phyloP scores from a whole-genome alignment of 2,329 filamentous ascomycete species.

The Aspergillus hiratsukae region DNA sequence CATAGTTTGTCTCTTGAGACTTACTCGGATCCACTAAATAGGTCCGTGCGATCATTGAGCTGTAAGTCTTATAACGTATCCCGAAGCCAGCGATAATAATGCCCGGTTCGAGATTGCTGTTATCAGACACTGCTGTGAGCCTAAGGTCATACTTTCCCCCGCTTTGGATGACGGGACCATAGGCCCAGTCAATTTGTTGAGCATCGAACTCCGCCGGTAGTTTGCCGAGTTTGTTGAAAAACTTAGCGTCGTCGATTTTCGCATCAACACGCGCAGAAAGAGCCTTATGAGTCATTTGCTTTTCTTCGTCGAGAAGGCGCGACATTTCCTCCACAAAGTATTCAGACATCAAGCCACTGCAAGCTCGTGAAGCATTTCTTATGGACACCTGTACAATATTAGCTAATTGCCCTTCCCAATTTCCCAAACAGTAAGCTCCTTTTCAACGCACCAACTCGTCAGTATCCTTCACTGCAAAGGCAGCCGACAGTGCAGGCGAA shows the following conservation, averaged over 20 bases:
- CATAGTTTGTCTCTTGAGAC: constrained; percentile 90
- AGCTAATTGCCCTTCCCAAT: constrained; percentile 2
- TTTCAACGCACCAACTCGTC: constrained; percentile 64
- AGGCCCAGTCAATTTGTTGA: constrained; percentile 86
- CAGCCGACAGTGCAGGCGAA: constrained; percentile 68
- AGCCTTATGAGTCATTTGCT: constrained; percentile 87
- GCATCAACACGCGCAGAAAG: constrained; percentile 82
- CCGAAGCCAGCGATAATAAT: constrained; percentile 92
- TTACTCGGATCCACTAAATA: constrained; percentile 98
- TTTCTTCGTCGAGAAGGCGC: constrained; percentile 88
- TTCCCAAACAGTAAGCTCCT: not conserved
- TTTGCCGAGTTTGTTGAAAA: constrained; percentile 80
- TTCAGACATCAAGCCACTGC: constrained; percentile 88
- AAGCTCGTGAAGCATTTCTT: constrained; percentile 89
- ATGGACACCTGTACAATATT: constrained; percentile 63
- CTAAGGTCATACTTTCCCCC: constrained; percentile 92
- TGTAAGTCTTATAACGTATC: constrained; percentile 92
- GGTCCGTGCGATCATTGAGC: constrained; percentile 84
- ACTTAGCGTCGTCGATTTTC: constrained; percentile 90
- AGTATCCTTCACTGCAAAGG: constrained; percentile 91
- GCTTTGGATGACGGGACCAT: constrained; percentile 87
- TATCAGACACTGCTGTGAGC: constrained; percentile 71
- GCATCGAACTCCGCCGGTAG: constrained; percentile 83
- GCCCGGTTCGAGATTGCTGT: constrained; percentile 80
- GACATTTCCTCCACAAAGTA: constrained; percentile 99